Percentiles rank a stretch among this genome's conserved stretches.
Conservation (phyloP, 768 basidiomycete species). For the Galerina sulciceps region DNA sequence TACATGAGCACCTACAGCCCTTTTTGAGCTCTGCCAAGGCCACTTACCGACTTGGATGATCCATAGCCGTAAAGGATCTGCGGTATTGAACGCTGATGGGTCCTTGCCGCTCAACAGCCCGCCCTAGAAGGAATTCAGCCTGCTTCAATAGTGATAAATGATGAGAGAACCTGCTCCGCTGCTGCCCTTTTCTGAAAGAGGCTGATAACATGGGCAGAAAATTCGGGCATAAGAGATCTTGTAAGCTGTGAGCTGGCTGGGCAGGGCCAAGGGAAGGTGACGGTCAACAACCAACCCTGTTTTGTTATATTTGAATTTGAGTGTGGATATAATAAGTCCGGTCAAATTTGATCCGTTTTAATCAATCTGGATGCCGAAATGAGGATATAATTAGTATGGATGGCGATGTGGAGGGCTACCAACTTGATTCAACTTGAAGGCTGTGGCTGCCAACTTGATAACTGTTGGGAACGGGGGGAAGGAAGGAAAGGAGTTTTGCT, state of each 20-base stretch:
- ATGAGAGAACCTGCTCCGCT: constrained; percentile 41
- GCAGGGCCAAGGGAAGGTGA: background rate
- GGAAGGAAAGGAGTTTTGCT: too few relatives aligned
- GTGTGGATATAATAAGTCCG: too few relatives aligned
- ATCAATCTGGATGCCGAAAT: too few relatives aligned
- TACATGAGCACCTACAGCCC: constrained; percentile 12
- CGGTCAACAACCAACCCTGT: background rate
- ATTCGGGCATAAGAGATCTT: constrained; percentile 36
- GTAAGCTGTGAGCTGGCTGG: background rate
- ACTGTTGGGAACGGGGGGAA: too few relatives aligned
- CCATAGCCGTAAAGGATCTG: constrained; percentile 78
- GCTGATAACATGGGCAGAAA: constrained; percentile 39
- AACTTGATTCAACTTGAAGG: too few relatives aligned
- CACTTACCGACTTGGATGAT: constrained; percentile 76
- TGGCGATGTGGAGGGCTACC: too few relatives aligned
- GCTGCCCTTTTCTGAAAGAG: constrained; percentile 42
- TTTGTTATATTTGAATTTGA: background rate
- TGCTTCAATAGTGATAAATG: background rate
- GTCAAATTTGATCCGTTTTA: too few relatives aligned
- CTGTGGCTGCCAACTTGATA: too few relatives aligned
- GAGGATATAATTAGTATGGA: too few relatives aligned
- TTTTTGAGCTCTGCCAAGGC: background rate
- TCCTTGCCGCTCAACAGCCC: constrained; percentile 78
- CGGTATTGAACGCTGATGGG: constrained; percentile 64
- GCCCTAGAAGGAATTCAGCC: constrained; percentile 46